A percentile compares a stretch with the other conserved stretches of the same genome.
These are phyloP conservation scores for Pyrus pyrifolia DNA, from an alignment of 306 rosid species.

Conservation along the genomic window DNA sequence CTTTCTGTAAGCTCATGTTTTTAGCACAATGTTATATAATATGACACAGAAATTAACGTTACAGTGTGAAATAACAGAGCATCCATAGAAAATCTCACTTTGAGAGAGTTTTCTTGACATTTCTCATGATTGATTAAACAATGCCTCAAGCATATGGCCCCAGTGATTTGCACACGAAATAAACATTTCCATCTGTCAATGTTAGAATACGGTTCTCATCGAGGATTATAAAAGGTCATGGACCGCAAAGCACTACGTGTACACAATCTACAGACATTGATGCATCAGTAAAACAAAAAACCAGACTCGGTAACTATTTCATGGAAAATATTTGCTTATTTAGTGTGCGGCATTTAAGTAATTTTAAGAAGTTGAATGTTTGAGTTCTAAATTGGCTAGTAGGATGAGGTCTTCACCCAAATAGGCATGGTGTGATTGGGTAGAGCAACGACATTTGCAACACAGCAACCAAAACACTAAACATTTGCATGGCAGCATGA, in stretches of 20 bases:
- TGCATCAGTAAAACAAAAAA: not conserved
- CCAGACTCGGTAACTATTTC: not conserved
- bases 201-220: not conserved
- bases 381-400: not conserved
- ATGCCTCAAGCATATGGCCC: not conserved
- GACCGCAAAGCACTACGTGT: not conserved
- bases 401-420: not conserved
- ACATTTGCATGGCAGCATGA: constrained; percentile 5
- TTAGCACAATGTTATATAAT: too few relatives aligned
- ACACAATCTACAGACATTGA: not conserved
- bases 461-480: constrained; percentile 7
- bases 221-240: not conserved
- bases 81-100: too few relatives aligned
- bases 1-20: too few relatives aligned
- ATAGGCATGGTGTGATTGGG: constrained; percentile 10
- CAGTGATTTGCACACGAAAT: not conserved
- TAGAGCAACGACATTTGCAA: constrained; percentile 10
- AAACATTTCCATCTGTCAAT: not conserved
- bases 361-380: not conserved
- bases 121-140: not conserved
- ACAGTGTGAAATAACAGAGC: too few relatives aligned
- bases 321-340: not conserved
- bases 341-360: not conserved
- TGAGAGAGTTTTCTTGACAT: too few relatives aligned
- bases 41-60: too few relatives aligned